Evolutionary conservation across 257 asterid genomes (phyloP).

Genomic region (Solanum chiquidenum): DNA sequence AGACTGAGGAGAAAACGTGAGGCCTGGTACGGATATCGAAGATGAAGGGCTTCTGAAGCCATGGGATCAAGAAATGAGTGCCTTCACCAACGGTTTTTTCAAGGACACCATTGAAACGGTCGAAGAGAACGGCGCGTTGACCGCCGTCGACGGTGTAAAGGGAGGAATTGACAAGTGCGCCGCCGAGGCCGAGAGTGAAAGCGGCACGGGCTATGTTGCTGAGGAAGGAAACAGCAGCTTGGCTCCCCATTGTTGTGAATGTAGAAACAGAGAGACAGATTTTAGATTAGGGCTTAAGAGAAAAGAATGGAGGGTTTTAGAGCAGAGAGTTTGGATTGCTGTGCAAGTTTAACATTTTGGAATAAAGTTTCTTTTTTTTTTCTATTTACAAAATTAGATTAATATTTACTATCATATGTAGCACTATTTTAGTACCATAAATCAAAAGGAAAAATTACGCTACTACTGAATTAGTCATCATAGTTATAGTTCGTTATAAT

Average conservation of each 20-base stretch:
- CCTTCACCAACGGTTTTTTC: conserved; percentile 77
- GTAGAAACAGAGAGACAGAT: neutral
- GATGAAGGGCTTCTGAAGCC: conserved; percentile 89
- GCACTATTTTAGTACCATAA: too few species aligned
- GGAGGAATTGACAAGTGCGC: conserved; percentile 44
- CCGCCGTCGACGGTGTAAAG: conserved; percentile 98
- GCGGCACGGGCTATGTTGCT: conserved; percentile 75
- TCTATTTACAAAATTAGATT: too few species aligned
- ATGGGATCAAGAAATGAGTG: conserved; percentile 75
- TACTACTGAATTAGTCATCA: too few species aligned
- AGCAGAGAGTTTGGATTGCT: neutral
- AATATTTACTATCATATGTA: too few species aligned
- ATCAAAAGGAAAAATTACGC: too few species aligned
- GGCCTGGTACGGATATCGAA: conserved; percentile 89
- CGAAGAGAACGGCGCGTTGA: conserved; percentile 87
- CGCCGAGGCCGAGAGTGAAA: conserved; percentile 50
- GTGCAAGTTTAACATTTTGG: neutral
- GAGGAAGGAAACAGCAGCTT: conserved; percentile 50
- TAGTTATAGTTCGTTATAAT: too few species aligned
- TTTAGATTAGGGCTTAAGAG: neutral
- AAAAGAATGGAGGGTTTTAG: neutral
- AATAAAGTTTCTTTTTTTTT: too few species aligned
- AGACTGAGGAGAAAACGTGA: conserved; percentile 68
- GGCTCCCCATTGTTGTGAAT: conserved; percentile 44
- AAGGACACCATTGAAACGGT: conserved; percentile 80